These are phyloP conservation scores for Scenedesmus sp. DNA, from an alignment of 163 green algal genomes.

Conservation along the genomic window DNA sequence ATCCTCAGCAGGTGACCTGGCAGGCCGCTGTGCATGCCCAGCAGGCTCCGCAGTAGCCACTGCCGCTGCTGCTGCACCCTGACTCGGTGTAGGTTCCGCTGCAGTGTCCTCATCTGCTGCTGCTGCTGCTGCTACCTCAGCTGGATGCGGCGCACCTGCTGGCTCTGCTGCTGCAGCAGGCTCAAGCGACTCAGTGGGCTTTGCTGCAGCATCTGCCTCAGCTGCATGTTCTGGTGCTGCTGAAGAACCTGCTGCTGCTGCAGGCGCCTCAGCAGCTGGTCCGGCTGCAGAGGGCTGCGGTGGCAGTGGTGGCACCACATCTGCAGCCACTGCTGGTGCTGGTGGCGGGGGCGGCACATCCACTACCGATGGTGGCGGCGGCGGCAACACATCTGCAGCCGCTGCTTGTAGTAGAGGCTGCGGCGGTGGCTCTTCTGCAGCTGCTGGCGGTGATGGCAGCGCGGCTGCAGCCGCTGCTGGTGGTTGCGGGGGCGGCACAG, in stretches of 20 bases:
- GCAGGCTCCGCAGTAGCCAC: not conserved
- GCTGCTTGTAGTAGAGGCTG: not conserved
- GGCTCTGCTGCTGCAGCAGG: not conserved
- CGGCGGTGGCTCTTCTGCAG: not conserved
- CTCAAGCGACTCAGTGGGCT: not conserved
- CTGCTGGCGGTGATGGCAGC: not conserved
- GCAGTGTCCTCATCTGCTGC: not conserved
- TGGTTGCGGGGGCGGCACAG: not conserved
- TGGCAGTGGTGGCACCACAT: not conserved
- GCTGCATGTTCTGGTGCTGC: not conserved
- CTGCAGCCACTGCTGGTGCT: not conserved
- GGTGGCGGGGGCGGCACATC: not conserved
- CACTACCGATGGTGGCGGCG: too few species aligned
- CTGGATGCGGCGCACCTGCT: not conserved
- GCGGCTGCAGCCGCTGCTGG: not conserved
- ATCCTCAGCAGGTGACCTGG: not conserved
- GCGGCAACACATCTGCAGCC: not conserved
- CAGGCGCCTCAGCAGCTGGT: not conserved
- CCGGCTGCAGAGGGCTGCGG: not conserved
- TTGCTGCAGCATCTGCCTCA: constrained; percentile 4
- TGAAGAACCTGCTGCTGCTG: not conserved
- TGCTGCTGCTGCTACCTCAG: not conserved
- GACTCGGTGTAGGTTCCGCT: not conserved
- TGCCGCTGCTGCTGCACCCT: not conserved
- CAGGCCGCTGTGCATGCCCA: not conserved